phyloP scores from a whole-genome alignment of 306 rosid genomes.

The Casuarina cunninghamiana region DNA sequence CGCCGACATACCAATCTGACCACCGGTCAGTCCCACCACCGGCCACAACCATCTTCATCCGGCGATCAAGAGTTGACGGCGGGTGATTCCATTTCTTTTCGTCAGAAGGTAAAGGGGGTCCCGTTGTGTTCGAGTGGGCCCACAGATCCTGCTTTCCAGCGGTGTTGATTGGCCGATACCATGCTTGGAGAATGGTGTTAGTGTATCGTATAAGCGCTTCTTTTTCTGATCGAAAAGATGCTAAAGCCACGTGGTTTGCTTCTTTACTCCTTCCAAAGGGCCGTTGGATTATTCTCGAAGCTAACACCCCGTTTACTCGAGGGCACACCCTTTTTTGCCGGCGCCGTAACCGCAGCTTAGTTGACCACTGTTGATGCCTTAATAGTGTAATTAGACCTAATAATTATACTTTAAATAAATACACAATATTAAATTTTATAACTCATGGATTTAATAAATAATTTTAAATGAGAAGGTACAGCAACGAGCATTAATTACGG shows the following conservation, averaged over 20 bases:
- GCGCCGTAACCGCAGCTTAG: not conserved
- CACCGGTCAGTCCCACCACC: not conserved
- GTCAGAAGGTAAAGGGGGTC: constrained; percentile 5
- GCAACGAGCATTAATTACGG: too few relatives aligned
- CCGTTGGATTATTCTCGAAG: constrained; percentile 27
- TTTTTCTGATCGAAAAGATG: constrained; percentile 28
- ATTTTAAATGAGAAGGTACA: too few relatives aligned
- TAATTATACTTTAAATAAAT: too few relatives aligned
- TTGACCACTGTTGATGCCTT: not conserved
- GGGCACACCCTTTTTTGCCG: constrained; percentile 2
- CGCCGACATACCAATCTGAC: constrained; percentile 17
- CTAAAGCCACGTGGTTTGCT: constrained; percentile 44
- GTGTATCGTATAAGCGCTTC: not conserved
- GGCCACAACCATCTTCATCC: not conserved
- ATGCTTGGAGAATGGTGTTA: constrained; percentile 31
- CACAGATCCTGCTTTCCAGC: constrained; percentile 29
- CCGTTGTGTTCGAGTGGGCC: not conserved
- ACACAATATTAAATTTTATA: too few relatives aligned
- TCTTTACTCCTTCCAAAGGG: constrained; percentile 26
- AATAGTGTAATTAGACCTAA: too few relatives aligned
- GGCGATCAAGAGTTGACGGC: not conserved
- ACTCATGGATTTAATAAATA: too few relatives aligned
- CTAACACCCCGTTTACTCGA: not conserved
- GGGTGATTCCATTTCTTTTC: not conserved
- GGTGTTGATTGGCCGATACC: constrained; percentile 26